Evolutionary conservation across 2,329 filamentous ascomycete species (phyloP), one percentile per base, ranked within the genome.

Genomic region (Apiospora malaysiana): DNA sequence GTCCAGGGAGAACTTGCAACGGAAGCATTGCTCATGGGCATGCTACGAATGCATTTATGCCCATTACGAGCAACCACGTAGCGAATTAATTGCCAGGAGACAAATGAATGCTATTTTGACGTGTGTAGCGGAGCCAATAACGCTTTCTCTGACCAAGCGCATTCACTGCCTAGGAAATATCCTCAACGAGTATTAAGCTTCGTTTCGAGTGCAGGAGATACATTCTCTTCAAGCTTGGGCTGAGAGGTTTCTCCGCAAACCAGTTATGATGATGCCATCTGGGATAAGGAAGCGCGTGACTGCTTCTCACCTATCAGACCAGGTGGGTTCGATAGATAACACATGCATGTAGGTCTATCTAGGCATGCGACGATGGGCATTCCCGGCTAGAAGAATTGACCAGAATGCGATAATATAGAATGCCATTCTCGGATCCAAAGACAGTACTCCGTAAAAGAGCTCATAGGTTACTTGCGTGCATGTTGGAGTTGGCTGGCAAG

Each of bases 241-340:
- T 63, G 32, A 27, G 56, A 63, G 27, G 27, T 8, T 37, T 37
- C 51, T 59, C 51, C 51, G 27, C 27, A 59, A 32, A 59, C 27
- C 18, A 59, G 27, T 32, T 63, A 63, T 40, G 56, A 40, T 63
- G 56, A 63, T 63, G 56, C 56, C 56, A 63, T 40, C 18, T 40
- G 32, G 56, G 56, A 63, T n/a, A 63, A 40, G 56, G 56, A 63
- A 23, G 32, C 32, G 56, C 56, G 40, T 37, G 56, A 63, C 23
- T 25, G 23, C 23, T 51, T 14, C 23, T 16, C 23, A n/a, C 27
- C 18, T 63, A 63, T 40, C 56, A n/a, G 56, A 18, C 27, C 56
- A 63, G 27, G 56, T 63, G 56, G 56, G 56, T 63, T 40, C 14
- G 51, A 59, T 63, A 63, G 51, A 32, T 59, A 59, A 16, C 27